A percentile compares a stretch with the other conserved stretches of the same genome.
Conservation (phyloP, 176 grass and related monocot genomes). For the Triticum monococcum region DNA sequence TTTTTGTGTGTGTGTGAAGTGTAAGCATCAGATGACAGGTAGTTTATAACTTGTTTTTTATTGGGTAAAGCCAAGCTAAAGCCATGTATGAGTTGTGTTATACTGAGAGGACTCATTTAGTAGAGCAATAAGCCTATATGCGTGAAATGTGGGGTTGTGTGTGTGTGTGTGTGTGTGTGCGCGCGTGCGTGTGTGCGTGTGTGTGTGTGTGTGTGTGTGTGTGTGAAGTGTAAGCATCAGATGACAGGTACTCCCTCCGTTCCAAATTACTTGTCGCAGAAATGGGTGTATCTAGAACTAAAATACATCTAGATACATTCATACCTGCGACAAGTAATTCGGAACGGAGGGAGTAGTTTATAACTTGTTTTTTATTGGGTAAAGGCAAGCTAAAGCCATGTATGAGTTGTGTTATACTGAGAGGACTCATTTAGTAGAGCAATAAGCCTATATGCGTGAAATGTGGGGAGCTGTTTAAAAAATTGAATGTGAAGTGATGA, state of each 20-base stretch:
- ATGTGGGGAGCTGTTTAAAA: constrained; percentile 9
- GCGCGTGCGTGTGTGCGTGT: too few relatives aligned
- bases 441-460: neutral
- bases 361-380: neutral
- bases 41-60: neutral
- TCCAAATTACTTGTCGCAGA: too few relatives aligned
- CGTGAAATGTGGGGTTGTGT: neutral
- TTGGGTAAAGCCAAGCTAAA: constrained; percentile 4
- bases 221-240: neutral
- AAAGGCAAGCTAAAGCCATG: neutral
- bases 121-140: neutral
- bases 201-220: neutral
- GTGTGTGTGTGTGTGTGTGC: neutral
- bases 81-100: neutral
- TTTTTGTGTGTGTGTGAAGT: neutral
- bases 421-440: neutral
- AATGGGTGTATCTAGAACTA: too few relatives aligned
- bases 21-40: neutral
- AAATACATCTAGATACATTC: too few relatives aligned
- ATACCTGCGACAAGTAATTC: too few relatives aligned
- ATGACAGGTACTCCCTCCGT: too few relatives aligned
- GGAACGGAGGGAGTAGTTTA: too few relatives aligned
- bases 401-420: constrained; percentile 9
- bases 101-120: neutral
- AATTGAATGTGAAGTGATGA: constrained; percentile 8